Conservation (phyloP, 2,329 filamentous ascomycete genomes). For the Mycosphaerella arachidis region DNA sequence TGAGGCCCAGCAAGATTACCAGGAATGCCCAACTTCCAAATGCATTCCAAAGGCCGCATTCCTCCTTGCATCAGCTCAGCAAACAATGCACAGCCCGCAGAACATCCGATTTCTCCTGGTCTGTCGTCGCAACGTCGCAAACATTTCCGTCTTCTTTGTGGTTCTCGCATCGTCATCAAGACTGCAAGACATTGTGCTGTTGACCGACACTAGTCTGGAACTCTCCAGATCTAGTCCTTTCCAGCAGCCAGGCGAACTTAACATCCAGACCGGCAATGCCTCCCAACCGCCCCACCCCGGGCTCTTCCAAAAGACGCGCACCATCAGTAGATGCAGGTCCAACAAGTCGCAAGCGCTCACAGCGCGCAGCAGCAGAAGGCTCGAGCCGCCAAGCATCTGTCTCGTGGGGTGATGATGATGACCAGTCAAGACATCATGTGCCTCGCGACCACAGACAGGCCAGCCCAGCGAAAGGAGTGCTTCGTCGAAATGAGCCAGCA, state of each 20-base stretch:
- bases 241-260: not conserved
- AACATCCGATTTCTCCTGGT: not conserved
- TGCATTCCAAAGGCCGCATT: not conserved
- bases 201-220: not conserved
- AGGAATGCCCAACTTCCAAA: not conserved
- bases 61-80: not conserved
- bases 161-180: not conserved
- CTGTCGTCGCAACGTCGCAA: not conserved
- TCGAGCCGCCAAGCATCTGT: not conserved
- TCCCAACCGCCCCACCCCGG: not conserved
- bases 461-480: not conserved
- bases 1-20: not conserved
- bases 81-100: not conserved
- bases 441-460: not conserved
- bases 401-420: not conserved
- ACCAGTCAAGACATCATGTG: not conserved
- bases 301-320: not conserved
- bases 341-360: not conserved
- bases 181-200: not conserved
- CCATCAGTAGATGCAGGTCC: not conserved
- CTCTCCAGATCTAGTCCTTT: not conserved
- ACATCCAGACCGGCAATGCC: not conserved
- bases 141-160: not conserved
- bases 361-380: not conserved
- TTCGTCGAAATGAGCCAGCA: not conserved